A percentile compares a stretch with the other conserved stretches of the same genome.
These are phyloP conservation scores for Debaryomycetaceae sp. DNA, from an alignment of 1,139 yeast genomes.

Conservation along the genomic window DNA sequence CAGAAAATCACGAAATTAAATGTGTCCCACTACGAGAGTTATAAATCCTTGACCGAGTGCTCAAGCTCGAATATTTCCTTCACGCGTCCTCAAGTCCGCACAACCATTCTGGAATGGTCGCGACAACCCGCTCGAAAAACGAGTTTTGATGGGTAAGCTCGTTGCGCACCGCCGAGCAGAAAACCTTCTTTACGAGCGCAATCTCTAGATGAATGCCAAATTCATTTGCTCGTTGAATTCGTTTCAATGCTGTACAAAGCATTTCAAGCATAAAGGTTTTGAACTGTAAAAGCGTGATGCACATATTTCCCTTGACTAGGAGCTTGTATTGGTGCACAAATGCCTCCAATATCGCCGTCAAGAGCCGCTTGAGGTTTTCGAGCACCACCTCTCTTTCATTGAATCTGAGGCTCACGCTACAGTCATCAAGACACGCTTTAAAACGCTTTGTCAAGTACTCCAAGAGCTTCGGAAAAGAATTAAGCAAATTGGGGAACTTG, in stretches of 20 bases:
- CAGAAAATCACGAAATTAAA: too few relatives aligned
- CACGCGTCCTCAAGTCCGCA: too few relatives aligned
- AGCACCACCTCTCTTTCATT: conserved; percentile 4
- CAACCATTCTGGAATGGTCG: neutral
- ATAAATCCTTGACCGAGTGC: too few relatives aligned
- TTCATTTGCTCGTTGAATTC: conserved; percentile 2
- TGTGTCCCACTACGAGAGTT: too few relatives aligned
- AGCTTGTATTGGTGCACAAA: conserved; percentile 1
- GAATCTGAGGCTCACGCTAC: conserved; percentile 6
- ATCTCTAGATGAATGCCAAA: too few relatives aligned
- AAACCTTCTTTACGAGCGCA: too few relatives aligned
- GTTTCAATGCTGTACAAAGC: conserved; percentile 2
- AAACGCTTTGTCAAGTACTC: conserved; percentile 8
- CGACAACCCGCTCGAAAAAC: neutral
- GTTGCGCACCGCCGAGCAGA: too few relatives aligned
- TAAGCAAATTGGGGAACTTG: conserved; percentile 6
- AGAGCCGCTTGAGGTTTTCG: conserved; percentile 3
- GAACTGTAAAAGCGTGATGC: conserved; percentile 2
- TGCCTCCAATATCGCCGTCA: conserved; percentile 5
- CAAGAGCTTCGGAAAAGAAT: conserved; percentile 8
- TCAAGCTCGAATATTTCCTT: too few relatives aligned
- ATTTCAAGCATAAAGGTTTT: conserved; percentile 5
- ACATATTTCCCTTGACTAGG: conserved; percentile 1
- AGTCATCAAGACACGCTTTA: conserved; percentile 5
- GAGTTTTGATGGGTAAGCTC: neutral